Evolutionary conservation across 371 early-diverging fungal species (phyloP), one percentile per base, ranked within the genome.

Genomic region (Saksenaea oblongispora): DNA sequence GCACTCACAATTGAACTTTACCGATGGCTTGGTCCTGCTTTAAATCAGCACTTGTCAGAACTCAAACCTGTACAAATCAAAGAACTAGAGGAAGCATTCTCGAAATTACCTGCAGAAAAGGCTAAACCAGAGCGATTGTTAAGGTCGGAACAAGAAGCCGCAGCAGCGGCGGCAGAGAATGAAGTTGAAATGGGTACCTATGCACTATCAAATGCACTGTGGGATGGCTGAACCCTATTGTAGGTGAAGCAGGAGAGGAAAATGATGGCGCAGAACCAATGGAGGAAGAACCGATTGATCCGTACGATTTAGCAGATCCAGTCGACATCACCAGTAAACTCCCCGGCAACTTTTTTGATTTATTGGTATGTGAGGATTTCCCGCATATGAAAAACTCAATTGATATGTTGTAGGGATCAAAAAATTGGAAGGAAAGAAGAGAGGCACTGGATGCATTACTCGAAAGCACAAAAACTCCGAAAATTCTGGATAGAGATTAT

Each of bases 361-460:
- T 87, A 26, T 59, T 95, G 35, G 90, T 85, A 71, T 47, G 66
- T 37, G 26, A 34, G 60, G 22, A 39, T 18, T 36, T 31, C 1
- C 3, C 18, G 4, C n/a, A 39, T 39, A 39, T 11, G 2, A 39
- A 39, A 3, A n/a, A 39, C n/a, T n/a, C n/a, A n/a, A 11, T n/a
- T 37, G 8, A 14, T 2, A 31, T 28, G 13, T 39, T 69, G 0
- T 67, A 90, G 85, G 80, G 73, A 1, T 93, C 97, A 3, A 82
- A 90, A 51, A 97, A 97, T 65, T 98, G 99, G 99, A 89, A 95
- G 70, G 97, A 97, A 69, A 85, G 98, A 70, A 94, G 94, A 71
- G 98, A 97, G 61, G 94, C 90, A 0, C 71, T 98, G 41, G 95
- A 95, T 54, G 84, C 74, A 9, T 70, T 98, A 24, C 58, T 91